Evolutionary conservation across 305 asterid species (phyloP).

Genomic region (Plantago coronopus): DNA sequence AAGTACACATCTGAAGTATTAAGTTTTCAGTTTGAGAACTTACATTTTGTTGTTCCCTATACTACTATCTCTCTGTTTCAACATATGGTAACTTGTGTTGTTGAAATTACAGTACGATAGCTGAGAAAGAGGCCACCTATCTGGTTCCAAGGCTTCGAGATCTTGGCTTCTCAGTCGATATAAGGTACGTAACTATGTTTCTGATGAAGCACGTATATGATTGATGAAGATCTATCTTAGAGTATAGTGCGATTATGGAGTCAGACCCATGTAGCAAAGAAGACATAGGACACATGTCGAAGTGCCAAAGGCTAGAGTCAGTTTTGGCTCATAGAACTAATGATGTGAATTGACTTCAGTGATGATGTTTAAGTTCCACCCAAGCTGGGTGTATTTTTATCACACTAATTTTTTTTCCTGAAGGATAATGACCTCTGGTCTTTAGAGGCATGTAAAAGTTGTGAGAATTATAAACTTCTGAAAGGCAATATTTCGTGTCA

Average conservation of each 20-base stretch:
- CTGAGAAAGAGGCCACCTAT: slow-evolving; percentile 75
- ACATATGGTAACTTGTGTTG: slow-evolving; percentile 13
- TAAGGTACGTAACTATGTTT: slow-evolving; percentile 50
- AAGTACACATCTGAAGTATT: slow-evolving; percentile 46
- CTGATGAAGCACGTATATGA: neutral
- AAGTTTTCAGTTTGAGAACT: slow-evolving; percentile 14
- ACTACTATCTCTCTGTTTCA: slow-evolving; percentile 16
- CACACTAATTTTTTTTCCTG: no score
- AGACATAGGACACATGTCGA: neutral
- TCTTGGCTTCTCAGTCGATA: slow-evolving; percentile 87
- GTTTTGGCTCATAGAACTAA: neutral
- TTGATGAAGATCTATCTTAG: neutral
- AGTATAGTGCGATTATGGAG: neutral
- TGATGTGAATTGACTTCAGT: neutral
- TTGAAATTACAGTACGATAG: slow-evolving; percentile 57
- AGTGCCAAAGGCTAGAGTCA: neutral
- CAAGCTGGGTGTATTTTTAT: no score
- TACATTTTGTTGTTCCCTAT: slow-evolving; percentile 9
- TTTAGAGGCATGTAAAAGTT: no score
- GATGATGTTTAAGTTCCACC: no score
- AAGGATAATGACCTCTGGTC: no score
- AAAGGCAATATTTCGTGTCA: no score
- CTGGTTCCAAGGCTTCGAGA: slow-evolving; percentile 88
- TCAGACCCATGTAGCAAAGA: neutral
- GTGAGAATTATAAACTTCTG: no score